A percentile compares a stretch with the other conserved stretches of the same genome.
These are phyloP conservation scores for Diaporthe ampelina DNA, from an alignment of 2,329 filamentous ascomycete genomes.

Conservation along the genomic window DNA sequence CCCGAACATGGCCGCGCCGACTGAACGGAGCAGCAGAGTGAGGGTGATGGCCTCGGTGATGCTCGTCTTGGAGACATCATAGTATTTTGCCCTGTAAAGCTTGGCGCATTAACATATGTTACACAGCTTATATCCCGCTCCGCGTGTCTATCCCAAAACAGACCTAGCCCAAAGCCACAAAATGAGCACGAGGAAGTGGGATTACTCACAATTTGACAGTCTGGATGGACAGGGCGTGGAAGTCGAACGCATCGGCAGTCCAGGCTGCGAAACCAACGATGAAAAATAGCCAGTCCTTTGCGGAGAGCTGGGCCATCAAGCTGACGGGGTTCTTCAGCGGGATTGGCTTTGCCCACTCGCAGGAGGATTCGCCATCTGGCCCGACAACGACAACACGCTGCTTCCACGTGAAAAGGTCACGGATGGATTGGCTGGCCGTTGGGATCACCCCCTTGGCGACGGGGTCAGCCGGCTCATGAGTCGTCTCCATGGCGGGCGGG, in stretches of 20 bases:
- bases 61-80: conserved; percentile 68
- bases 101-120: conserved; percentile 23
- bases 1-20: conserved; percentile 83
- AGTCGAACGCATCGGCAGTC: conserved; percentile 88
- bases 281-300: conserved; percentile 81
- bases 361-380: conserved; percentile 73
- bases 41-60: conserved; percentile 83
- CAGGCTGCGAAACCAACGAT: conserved; percentile 81
- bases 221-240: conserved; percentile 84
- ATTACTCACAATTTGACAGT: conserved; percentile 72
- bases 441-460: conserved; percentile 72
- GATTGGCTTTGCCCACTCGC: conserved; percentile 78
- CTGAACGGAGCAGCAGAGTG: conserved; percentile 79
- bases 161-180: conserved; percentile 13
- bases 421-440: conserved; percentile 47
- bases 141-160: not conserved
- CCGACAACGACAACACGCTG: conserved; percentile 78
- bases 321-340: conserved; percentile 79
- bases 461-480: conserved; percentile 71
- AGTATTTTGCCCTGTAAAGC: conserved; percentile 55
- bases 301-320: conserved; percentile 74
- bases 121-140: not conserved
- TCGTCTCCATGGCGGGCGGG: conserved; percentile 45
- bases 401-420: conserved; percentile 69
- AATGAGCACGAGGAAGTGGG: not conserved